Evolutionary conservation across 2,329 filamentous ascomycete genomes (phyloP), one percentile per base, ranked within the genome.

Genomic region (Blastomyces percursus): DNA sequence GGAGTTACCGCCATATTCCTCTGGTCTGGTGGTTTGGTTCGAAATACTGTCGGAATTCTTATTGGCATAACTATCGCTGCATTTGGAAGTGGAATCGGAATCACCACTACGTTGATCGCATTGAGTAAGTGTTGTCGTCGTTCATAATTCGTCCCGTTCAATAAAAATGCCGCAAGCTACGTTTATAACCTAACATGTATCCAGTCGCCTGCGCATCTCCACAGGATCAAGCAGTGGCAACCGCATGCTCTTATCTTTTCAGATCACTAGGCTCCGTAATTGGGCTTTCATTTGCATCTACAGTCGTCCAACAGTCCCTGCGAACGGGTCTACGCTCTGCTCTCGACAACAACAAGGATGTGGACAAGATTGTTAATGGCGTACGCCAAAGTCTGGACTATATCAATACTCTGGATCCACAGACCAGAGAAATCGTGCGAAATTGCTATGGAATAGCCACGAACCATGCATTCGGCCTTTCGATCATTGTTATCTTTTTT

Each of bases 161-260:
- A 30, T 24, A 9, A 32, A n/a, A 48, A 9, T 4, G 4, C 30
- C 1, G 35, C n/a, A n/a, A n/a, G n/a, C 44, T 12, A 19, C 32
- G 9, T 9, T 46, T n/a, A 21, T 51, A 51, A 21, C 2, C 44
- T 52, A 35, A 61, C 35, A 24, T 38, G 19, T 32, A 46, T 42
- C 24, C 61, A 79, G 84, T 92, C 66, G 85, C 88, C 40, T 90
- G 91, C 70, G 83, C 86, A 0, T 76, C 82, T 0, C 78, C 80
- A 2, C 80, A 84, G 52, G 89, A 92, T 67, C 85, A 88, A 65
- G 88, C 90, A 1, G 83, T 92, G 1, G 87, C 86, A 3, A 88
- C 89, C 19, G 89, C 90, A 8, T 91, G 88, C 72, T 89, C 86
- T 24, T 93, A 93, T 74, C 83, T 93, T 30, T 93, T 93, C 79